phyloP scores from a whole-genome alignment of 169 alveolate genomes.

The Plasmodium vivax region DNA sequence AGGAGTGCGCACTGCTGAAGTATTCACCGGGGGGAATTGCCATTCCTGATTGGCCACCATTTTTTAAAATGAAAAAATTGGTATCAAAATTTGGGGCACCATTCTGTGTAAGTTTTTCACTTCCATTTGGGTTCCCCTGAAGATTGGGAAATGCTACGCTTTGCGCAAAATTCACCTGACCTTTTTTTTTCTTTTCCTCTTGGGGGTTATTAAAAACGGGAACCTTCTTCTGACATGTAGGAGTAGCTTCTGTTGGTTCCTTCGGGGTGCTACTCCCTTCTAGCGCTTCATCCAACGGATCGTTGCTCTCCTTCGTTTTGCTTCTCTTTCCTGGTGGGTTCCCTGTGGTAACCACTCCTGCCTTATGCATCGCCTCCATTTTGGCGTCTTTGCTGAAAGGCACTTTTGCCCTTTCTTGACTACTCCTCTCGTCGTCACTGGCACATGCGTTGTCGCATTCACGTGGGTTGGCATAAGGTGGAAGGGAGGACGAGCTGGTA shows the following conservation, averaged over 20 bases:
- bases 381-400: background rate
- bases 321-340: background rate
- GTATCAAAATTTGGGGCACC: background rate
- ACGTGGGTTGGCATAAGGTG: background rate
- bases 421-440: background rate
- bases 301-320: background rate
- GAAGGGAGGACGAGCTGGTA: background rate
- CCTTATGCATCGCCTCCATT: background rate
- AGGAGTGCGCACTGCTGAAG: background rate
- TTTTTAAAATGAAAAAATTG: background rate
- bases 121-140: background rate
- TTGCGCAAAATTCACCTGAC: background rate
- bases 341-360: background rate
- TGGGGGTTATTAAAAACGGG: background rate
- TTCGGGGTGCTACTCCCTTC: background rate
- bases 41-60: slow-evolving; percentile 6
- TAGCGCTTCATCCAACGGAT: background rate
- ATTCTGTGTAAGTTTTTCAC: background rate
- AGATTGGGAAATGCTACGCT: background rate
- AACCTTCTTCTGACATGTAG: background rate
- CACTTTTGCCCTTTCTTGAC: background rate
- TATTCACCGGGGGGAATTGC: background rate
- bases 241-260: background rate
- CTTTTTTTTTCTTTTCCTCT: background rate
- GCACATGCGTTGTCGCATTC: background rate